Evolutionary conservation across 1,139 yeast species (phyloP), one percentile per base, ranked within the genome.

Genomic region (Ogataea hybrid): DNA sequence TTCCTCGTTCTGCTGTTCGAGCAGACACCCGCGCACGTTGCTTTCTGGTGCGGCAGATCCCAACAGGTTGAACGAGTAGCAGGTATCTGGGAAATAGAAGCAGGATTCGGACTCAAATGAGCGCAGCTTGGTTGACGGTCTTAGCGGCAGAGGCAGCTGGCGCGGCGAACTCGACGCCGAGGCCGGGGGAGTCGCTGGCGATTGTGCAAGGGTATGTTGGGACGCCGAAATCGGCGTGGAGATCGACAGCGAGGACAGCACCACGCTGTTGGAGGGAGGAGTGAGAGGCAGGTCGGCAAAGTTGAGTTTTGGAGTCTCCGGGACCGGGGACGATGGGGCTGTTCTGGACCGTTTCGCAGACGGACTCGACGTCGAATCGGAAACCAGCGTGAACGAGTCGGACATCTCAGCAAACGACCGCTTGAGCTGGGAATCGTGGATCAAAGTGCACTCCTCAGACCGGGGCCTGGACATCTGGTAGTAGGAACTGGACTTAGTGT

Each of bases 21-120:
- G 32, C 7, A 45, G 12, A 17, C 52, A 47, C 12, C 51, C 51
- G 35, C 59, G 51, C 16, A 51, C 50, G 37, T 56, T 56, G 36
- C 54, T 50, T 33, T 54, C 59, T 16, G 46, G 44, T 6, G 48
- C 41, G 5, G 59, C 49, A 10, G 57, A 48, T 12, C 55, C 49
- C n/a, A 50, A 51, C 64, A 66, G n/a, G 65, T 74, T 38, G 64
- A 64, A 45, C 60, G 67, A 51, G 68, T 71, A 60, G 68, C 74
- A 46, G 69, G 81, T 53, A 67, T 67, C 54, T 43, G 69, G 63
- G 47, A 52, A 62, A 20, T 40, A 47, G 35, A 55, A 57, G 20
- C 59, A 52, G 14, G 57, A 51, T 22, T 52, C 51, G 17, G 49
- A 46, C 27, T 30, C 43, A 31, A 44, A 44, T 12, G 45, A 35